phyloP scores from a whole-genome alignment of 352 stramenopile species.

The Pythium oligandrum region DNA sequence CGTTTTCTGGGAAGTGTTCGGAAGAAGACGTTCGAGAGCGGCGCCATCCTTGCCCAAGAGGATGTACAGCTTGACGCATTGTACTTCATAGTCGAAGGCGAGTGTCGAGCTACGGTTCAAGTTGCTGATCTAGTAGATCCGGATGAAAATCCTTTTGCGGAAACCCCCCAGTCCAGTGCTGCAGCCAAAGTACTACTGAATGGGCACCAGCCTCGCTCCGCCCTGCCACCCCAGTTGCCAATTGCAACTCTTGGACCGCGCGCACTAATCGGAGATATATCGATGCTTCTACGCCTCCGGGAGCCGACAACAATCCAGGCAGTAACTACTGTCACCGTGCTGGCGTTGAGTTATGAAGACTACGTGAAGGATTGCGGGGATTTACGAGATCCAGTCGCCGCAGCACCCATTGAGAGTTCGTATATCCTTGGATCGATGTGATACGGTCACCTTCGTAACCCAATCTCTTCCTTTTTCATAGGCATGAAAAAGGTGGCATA shows the following conservation, averaged over 20 bases:
- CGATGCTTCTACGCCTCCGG: slow-evolving; percentile 12
- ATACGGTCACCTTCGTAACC: neutral
- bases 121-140: slow-evolving; percentile 7
- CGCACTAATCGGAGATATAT: slow-evolving; percentile 15
- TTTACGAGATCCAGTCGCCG: slow-evolving; percentile 24
- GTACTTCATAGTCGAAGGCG: slow-evolving; percentile 23
- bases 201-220: neutral
- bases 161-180: slow-evolving; percentile 7
- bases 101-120: slow-evolving; percentile 18
- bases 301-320: slow-evolving; percentile 21
- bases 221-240: slow-evolving; percentile 4
- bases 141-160: slow-evolving; percentile 12
- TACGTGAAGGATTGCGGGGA: slow-evolving; percentile 33
- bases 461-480: neutral
- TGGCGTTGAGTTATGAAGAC: slow-evolving; percentile 16
- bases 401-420: slow-evolving; percentile 21
- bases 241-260: slow-evolving; percentile 19
- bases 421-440: neutral
- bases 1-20: slow-evolving; percentile 19
- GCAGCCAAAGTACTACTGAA: slow-evolving; percentile 1
- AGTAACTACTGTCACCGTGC: slow-evolving; percentile 15
- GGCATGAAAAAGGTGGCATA: slow-evolving; percentile 40
- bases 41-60: slow-evolving; percentile 13
- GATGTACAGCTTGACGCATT: slow-evolving; percentile 7
- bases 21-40: slow-evolving; percentile 22